Percentiles rank a stretch among this genome's conserved stretches.
These are phyloP conservation scores for Acephala macrosclerotiorum DNA, from an alignment of 2,329 filamentous ascomycete genomes.

Conservation along the genomic window DNA sequence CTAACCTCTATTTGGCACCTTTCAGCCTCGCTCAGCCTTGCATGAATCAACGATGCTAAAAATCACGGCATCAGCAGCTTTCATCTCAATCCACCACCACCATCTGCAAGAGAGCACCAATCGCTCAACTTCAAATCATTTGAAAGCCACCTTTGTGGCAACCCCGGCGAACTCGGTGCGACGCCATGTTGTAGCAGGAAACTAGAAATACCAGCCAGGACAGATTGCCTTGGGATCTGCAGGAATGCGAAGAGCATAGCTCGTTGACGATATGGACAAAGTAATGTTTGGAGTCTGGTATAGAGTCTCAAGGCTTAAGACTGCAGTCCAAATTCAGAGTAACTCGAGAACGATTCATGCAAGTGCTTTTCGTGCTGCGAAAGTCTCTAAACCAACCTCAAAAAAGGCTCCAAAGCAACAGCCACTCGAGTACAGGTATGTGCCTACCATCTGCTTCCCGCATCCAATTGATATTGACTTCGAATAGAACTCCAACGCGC, in stretches of 20 bases:
- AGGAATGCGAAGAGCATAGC: neutral
- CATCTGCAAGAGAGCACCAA: neutral
- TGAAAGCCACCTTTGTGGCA: neutral
- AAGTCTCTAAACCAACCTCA: neutral
- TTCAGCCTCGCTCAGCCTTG: conserved; percentile 5
- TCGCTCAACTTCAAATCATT: neutral
- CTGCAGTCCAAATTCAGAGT: neutral
- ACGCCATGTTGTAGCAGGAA: neutral
- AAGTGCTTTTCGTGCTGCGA: neutral
- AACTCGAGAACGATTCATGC: neutral
- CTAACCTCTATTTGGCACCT: neutral
- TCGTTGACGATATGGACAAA: neutral
- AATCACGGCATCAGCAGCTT: neutral
- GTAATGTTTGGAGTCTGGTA: neutral
- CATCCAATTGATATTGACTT: neutral
- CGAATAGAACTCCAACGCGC: neutral
- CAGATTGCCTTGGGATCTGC: neutral
- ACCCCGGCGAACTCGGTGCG: neutral
- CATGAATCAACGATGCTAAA: neutral
- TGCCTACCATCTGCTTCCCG: too few relatives aligned
- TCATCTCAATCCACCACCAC: neutral
- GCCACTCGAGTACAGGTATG: conserved; percentile 7
- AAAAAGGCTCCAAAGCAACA: neutral
- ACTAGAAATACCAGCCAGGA: neutral
- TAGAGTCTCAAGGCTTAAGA: neutral